Conservation (phyloP, 192 early-diverging fungal genomes). For the Umbelopsis vinacea region DNA sequence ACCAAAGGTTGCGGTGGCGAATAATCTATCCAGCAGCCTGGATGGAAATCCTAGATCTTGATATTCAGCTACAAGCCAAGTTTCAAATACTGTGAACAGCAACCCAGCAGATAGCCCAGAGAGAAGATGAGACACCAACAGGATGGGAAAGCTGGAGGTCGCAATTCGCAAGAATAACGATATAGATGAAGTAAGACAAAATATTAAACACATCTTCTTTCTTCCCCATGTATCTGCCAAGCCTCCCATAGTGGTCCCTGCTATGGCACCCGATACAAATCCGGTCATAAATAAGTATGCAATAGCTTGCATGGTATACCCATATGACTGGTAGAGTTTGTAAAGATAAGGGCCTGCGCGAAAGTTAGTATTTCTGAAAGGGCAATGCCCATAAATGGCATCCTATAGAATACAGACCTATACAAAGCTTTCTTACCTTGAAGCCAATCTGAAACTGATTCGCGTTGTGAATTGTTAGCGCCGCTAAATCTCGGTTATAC, state of each 20-base stretch:
- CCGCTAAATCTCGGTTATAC: background rate
- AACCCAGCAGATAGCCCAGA: constrained; percentile 54
- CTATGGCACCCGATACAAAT: constrained; percentile 70
- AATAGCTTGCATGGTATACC: constrained; percentile 60
- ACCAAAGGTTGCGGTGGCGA: constrained; percentile 65
- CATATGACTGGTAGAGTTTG: constrained; percentile 64
- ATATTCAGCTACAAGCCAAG: constrained; percentile 66
- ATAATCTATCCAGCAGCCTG: constrained; percentile 59
- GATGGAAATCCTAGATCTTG: constrained; percentile 54
- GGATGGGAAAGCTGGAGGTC: constrained; percentile 39
- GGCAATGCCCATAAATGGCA: too few species aligned
- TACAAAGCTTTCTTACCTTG: constrained; percentile 34
- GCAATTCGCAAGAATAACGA: constrained; percentile 45
- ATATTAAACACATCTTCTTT: constrained; percentile 49
- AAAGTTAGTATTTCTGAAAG: background rate
- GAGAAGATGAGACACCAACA: constrained; percentile 52
- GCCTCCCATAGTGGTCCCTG: constrained; percentile 73
- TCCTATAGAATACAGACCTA: background rate
- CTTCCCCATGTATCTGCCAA: constrained; percentile 70
- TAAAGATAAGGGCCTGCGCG: constrained; percentile 63
- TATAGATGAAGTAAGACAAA: constrained; percentile 50
- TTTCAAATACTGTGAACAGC: constrained; percentile 64
- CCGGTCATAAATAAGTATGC: constrained; percentile 74
- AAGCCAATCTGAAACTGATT: constrained; percentile 52
- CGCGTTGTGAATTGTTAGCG: too few species aligned